Evolutionary conservation across 768 basidiomycete species (phyloP), one percentile per base, ranked within the genome.

Genomic region (Trametopsis cervina): DNA sequence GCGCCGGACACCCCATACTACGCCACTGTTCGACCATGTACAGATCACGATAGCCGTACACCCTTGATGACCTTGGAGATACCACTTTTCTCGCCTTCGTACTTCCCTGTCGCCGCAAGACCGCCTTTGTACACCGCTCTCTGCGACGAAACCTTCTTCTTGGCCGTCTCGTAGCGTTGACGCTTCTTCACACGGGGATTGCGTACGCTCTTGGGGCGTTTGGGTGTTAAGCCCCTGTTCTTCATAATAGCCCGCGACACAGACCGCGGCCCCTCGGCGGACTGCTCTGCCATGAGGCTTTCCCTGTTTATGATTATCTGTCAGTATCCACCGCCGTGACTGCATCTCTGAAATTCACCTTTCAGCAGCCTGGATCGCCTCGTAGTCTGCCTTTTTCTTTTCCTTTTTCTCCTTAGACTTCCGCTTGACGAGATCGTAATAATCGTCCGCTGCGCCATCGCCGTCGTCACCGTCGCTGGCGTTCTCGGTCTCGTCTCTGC

Each of bases 151-250:
- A 97, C 70, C 68, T 85, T 91, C 70, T 88, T 92, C 74, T 95
- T 89, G 54, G 94, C 95, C 69, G 96, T 86, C 60, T 94, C 94
- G 73, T 85, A 98, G 61, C 76, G 85, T 67, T 85, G 77, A 26
- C 91, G 80, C 66, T 99, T 99, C 80, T 97, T 98, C 66, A 98
- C 93, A 52, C 96, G 82, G 36, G 95, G 94, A 69, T 99, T 99
- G 55, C 94, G 89, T 29, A 91, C 89, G 47, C 77, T 75, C 69
- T 98, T 97, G 37, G 87, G 71, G 48, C 96, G 81, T 52, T 75
- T 81, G 4, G 95, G 94, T 13, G 94, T 97, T 44, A 98, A 80
- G 48, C 96, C 95, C 60, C 82, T 86, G 76, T 99, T 99, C 59
- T 85, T 82, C 57, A 97, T 74, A 58, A 99, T 99, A 4, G 90